phyloP scores from a whole-genome alignment of 306 rosid species.

The Lagenaria siceraria region DNA sequence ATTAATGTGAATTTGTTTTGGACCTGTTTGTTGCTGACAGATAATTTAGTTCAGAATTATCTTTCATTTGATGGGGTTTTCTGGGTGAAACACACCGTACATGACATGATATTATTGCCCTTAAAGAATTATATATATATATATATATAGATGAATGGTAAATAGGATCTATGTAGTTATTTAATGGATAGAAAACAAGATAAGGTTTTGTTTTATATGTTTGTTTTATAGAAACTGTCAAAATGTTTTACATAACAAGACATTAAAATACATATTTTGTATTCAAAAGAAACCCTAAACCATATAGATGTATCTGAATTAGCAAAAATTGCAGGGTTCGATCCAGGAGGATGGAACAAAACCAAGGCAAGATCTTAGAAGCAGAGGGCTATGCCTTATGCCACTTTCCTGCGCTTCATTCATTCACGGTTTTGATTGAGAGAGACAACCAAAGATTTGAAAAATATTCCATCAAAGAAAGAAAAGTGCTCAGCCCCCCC shows the following conservation, averaged over 20 bases:
- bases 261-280: background rate
- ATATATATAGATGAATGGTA: background rate
- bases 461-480: background rate
- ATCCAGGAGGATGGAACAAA: slow-evolving; percentile 15
- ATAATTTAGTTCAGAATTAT: background rate
- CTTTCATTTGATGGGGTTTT: background rate
- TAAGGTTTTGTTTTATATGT: background rate
- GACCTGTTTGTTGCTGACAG: background rate
- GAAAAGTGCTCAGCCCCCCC: background rate
- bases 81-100: background rate
- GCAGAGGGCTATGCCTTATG: slow-evolving; percentile 51
- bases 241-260: background rate
- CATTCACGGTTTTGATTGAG: slow-evolving; percentile 25
- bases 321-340: slow-evolving; percentile 17
- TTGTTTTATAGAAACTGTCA: background rate
- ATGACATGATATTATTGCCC: background rate
- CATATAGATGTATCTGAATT: background rate
- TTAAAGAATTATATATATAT: background rate
- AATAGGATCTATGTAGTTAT: background rate
- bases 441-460: background rate
- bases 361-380: slow-evolving; percentile 28
- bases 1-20: background rate
- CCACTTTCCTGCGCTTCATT: slow-evolving; percentile 40
- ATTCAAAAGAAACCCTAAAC: background rate
- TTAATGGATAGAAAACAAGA: background rate